Evolutionary conservation across 768 basidiomycete species (phyloP), one percentile per base, ranked within the genome.

Genomic region (Leccinum pellstonianum): DNA sequence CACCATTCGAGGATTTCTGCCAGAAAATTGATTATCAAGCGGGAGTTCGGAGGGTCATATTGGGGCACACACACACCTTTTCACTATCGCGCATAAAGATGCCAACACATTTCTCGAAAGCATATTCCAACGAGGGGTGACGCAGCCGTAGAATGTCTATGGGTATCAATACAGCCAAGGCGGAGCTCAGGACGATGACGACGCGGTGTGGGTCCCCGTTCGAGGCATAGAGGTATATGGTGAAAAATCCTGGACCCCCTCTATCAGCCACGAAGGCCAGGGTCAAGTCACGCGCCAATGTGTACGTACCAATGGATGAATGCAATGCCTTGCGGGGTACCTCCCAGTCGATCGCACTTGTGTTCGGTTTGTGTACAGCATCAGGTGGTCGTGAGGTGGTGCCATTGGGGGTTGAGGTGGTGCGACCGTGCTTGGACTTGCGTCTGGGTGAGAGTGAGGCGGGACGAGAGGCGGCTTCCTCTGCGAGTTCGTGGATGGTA

Each of bases 51-150:
- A 21, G 12, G 14, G 14, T 1, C n/a, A 38, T 11, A n/a, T n/a
- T 5, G 5, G 3, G 7, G 14, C 5, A 41, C 33, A 27, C 10
- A 57, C 55, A 64, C 64, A 88, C 89, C 77, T 84, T 87, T 78
- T 95, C 94, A 62, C 84, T 85, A 62, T 95, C 92, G 10, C 95
- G 84, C 95, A 96, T 95, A 53, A 96, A 81, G 66, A 90, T 86
- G 21, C 94, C 93, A 4, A 93, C 73, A 41, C 74, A 75, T 17
- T 77, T 76, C 70, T 95, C 93, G 68, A 91, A 95, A 8, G 84
- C 68, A 50, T 80, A 77, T 56, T 83, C 91, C 65, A 95, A 89
- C 0, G 76, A 55, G 3, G 85, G 81, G 37, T 77, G 85, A 29
- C 80, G 79, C 47, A 96, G 80, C 27, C 95, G 85, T 33, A 95